These are phyloP conservation scores for Lactarius hatsudake DNA, from an alignment of 768 basidiomycete genomes.

Conservation along the genomic window DNA sequence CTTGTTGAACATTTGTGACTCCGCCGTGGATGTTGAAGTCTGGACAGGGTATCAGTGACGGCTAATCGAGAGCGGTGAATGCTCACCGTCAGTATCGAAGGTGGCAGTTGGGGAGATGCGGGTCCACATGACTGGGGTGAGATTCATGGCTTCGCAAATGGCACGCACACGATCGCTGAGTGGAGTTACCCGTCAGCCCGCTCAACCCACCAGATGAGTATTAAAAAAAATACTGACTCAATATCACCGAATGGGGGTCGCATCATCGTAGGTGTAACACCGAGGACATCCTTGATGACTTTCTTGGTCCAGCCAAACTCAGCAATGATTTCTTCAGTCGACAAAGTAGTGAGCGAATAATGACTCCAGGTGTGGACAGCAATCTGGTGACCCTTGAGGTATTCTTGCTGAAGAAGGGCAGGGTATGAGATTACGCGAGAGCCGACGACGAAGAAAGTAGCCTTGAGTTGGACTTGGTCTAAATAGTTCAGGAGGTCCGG, in stretches of 20 bases:
- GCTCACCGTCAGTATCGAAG: conserved; percentile 67
- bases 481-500: conserved; percentile 71
- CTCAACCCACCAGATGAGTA: neutral
- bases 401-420: conserved; percentile 65
- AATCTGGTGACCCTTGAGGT: conserved; percentile 77
- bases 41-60: conserved; percentile 30
- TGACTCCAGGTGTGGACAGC: conserved; percentile 75
- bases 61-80: conserved; percentile 4
- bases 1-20: conserved; percentile 50
- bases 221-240: conserved; percentile 47
- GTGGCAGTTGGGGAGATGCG: conserved; percentile 55
- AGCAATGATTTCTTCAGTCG: conserved; percentile 80
- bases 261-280: conserved; percentile 76
- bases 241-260: conserved; percentile 82
- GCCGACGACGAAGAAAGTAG: conserved; percentile 88
- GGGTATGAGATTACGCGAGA: conserved; percentile 76
- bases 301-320: conserved; percentile 88
- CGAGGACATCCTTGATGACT: conserved; percentile 77
- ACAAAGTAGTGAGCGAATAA: conserved; percentile 63
- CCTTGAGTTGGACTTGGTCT: conserved; percentile 57
- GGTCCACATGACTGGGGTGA: conserved; percentile 85
- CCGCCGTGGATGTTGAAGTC: conserved; percentile 84
- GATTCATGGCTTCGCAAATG: conserved; percentile 77
- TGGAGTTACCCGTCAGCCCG: conserved; percentile 18
- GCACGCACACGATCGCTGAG: conserved; percentile 80